Percentiles rank a stretch among this genome's conserved stretches.
These are phyloP conservation scores for Proliferodiscus dingleyae DNA, from an alignment of 2,329 filamentous ascomycete species.

Conservation along the genomic window DNA sequence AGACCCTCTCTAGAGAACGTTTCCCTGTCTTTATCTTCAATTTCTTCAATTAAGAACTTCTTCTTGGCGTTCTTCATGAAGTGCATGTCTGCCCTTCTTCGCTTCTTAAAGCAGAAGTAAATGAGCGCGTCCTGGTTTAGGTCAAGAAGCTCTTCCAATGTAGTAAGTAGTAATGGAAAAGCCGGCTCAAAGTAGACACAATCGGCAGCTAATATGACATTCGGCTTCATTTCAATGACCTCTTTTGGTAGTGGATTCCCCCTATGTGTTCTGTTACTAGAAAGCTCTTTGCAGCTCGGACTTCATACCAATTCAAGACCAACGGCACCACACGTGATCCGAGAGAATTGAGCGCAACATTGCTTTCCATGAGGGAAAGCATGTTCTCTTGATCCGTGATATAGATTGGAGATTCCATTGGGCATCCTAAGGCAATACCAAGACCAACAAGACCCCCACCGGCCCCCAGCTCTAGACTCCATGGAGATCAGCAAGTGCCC, in stretches of 20 bases:
- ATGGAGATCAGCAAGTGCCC: slow-evolving; percentile 5
- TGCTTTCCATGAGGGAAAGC: slow-evolving; percentile 78
- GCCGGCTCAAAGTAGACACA: slow-evolving; percentile 97
- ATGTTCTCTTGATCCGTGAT: slow-evolving; percentile 88
- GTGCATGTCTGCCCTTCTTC: slow-evolving; percentile 73
- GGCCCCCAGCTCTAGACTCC: slow-evolving; percentile 83
- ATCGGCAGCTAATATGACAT: slow-evolving; percentile 88
- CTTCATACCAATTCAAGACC: slow-evolving; percentile 74
- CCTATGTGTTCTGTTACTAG: slow-evolving; percentile 37
- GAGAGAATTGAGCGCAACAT: slow-evolving; percentile 77
- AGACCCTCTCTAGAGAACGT: slow-evolving; percentile 53
- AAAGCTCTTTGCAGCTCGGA: not conserved
- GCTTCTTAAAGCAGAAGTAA: slow-evolving; percentile 92
- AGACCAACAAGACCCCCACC: slow-evolving; percentile 83
- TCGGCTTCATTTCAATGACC: slow-evolving; percentile 55
- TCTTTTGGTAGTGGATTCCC: slow-evolving; percentile 53
- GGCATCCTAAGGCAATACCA: slow-evolving; percentile 53
- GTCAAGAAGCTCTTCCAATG: slow-evolving; percentile 67
- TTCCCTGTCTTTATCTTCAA: slow-evolving; percentile 56
- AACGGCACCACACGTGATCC: slow-evolving; percentile 57
- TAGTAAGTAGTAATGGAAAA: slow-evolving; percentile 80
- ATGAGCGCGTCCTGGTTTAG: slow-evolving; percentile 61
- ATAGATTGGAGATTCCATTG: slow-evolving; percentile 53
- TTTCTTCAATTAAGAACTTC: slow-evolving; percentile 57
- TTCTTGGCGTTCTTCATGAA: slow-evolving; percentile 69